Evolutionary conservation across 1,284 basidiomycete genomes (phyloP).

Genomic region (Apiotrichum gamsii): DNA sequence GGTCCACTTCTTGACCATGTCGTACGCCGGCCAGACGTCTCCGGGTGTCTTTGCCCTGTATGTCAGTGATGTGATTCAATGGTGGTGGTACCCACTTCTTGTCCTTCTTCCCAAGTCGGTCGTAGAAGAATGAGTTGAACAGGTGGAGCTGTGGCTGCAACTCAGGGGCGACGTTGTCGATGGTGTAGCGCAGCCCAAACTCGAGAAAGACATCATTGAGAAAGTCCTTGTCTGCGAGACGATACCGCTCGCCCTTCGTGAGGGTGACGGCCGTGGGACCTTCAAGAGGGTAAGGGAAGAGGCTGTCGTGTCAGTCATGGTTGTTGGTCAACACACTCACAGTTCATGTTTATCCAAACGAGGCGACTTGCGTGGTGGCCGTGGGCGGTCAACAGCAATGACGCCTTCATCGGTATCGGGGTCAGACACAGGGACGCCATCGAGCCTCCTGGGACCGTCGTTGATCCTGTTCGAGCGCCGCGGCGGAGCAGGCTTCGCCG

Average conservation of each 20-base stretch:
- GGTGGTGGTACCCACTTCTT: slow-evolving; percentile 54
- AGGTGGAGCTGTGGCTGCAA: slow-evolving; percentile 53
- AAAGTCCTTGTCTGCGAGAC: slow-evolving; percentile 70
- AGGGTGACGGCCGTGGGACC: slow-evolving; percentile 69
- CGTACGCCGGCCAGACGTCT: slow-evolving; percentile 57
- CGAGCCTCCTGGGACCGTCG: no score
- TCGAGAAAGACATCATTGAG: slow-evolving; percentile 95
- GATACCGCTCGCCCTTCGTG: slow-evolving; percentile 66
- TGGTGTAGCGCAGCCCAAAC: slow-evolving; percentile 69
- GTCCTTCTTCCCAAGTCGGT: slow-evolving; percentile 64
- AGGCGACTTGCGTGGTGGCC: not conserved
- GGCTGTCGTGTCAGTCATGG: slow-evolving; percentile 49
- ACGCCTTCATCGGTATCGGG: not conserved
- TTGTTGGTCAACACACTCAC: slow-evolving; percentile 12
- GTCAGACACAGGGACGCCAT: no score
- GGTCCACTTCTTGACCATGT: slow-evolving; percentile 91
- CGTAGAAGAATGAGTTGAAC: slow-evolving; percentile 97
- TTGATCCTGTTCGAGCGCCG: no score
- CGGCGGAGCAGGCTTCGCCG: no score
- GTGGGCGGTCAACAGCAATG: not conserved
- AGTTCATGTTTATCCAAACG: slow-evolving; percentile 21
- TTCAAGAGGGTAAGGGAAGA: slow-evolving; percentile 66
- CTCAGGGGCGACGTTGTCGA: not conserved
- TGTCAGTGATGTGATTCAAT: slow-evolving; percentile 7
- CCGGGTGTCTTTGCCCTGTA: slow-evolving; percentile 12